Percentiles rank a stretch among this genome's conserved stretches.
phyloP scores from a whole-genome alignment of 2,329 filamentous ascomycete genomes.

The Penicillium digitatum region DNA sequence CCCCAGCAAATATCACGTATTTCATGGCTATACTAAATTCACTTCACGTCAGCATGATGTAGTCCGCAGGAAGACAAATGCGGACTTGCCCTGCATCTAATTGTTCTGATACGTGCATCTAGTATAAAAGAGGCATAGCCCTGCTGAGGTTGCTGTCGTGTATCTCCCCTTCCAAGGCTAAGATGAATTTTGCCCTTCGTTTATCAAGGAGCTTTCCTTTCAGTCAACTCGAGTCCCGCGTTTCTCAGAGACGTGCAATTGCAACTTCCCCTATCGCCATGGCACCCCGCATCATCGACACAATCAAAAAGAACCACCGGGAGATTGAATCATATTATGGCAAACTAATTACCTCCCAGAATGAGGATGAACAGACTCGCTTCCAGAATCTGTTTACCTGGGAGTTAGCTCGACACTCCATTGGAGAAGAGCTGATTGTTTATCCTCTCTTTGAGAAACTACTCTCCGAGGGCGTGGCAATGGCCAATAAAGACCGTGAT shows the following conservation, averaged over 20 bases:
- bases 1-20: neutral
- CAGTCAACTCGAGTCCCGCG: neutral
- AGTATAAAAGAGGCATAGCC: neutral
- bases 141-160: neutral
- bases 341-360: conserved; percentile 37
- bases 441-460: conserved; percentile 52
- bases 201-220: neutral
- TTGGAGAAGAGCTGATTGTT: conserved; percentile 50
- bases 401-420: conserved; percentile 49
- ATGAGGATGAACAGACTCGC: conserved; percentile 33
- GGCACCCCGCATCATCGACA: conserved; percentile 24
- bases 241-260: neutral
- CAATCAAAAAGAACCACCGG: conserved; percentile 40
- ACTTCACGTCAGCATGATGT: neutral
- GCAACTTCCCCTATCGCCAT: conserved; percentile 4
- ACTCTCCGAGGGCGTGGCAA: conserved; percentile 39
- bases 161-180: neutral
- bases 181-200: neutral
- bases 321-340: conserved; percentile 42
- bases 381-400: conserved; percentile 50
- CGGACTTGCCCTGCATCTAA: neutral
- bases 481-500: conserved; percentile 47
- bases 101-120: neutral
- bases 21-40: neutral
- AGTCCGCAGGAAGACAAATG: neutral